Percentiles rank a stretch among this genome's conserved stretches.
These are phyloP conservation scores for Mediolabrus comicus DNA, from an alignment of 108 stramenopile species.

Conservation along the genomic window DNA sequence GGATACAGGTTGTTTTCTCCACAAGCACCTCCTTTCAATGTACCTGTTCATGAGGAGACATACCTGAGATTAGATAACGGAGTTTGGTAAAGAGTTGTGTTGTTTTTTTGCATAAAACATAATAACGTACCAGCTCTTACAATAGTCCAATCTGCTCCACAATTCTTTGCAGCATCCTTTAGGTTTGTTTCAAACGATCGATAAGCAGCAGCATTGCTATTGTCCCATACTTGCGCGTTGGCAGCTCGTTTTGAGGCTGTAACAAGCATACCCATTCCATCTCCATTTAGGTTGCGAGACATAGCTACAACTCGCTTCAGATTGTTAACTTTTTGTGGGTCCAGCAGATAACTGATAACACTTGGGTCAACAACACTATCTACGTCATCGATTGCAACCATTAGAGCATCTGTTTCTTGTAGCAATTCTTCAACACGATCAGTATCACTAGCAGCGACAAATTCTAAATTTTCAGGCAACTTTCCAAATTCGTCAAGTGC, in stretches of 20 bases:
- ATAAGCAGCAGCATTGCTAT: constrained; percentile 4
- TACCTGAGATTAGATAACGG: no score
- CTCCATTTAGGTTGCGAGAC: constrained; percentile 37
- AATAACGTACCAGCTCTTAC: constrained; percentile 25
- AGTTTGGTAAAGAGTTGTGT: no score
- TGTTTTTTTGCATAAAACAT: no score
- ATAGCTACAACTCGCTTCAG: constrained; percentile 28
- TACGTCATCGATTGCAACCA: constrained; percentile 26
- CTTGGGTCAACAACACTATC: constrained; percentile 18
- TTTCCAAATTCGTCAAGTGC: constrained; percentile 1
- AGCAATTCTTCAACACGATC: constrained; percentile 9
- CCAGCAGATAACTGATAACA: constrained; percentile 20
- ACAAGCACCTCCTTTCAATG: constrained; percentile 43
- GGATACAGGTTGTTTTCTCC: constrained; percentile 19
- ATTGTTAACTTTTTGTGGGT: constrained; percentile 5
- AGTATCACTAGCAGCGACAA: constrained; percentile 23
- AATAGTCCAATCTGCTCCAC: constrained; percentile 46
- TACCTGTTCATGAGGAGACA: no score
- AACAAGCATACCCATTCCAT: constrained; percentile 30
- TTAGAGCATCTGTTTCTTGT: constrained; percentile 17
- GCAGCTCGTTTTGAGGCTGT: constrained; percentile 21
- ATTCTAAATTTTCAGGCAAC: constrained; percentile 3
- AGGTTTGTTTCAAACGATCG: constrained; percentile 11
- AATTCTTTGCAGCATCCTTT: constrained; percentile 8
- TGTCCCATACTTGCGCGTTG: constrained; percentile 35